Evolutionary conservation across 2,329 filamentous ascomycete genomes (phyloP), one percentile per base, ranked within the genome.

Genomic region (Diaporthe velutina): DNA sequence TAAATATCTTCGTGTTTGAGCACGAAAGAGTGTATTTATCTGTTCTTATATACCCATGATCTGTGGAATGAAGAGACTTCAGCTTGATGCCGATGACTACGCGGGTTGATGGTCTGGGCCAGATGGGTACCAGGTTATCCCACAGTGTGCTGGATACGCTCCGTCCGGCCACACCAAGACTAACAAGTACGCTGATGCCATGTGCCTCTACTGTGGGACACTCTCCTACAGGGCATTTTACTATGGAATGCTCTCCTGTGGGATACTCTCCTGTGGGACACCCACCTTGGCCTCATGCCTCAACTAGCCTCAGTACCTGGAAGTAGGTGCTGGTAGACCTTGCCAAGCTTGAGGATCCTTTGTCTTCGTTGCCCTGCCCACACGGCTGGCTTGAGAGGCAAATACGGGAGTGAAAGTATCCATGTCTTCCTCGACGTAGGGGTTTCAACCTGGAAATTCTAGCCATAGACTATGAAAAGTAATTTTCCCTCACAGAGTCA

Each of bases 381-480:
- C 25, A 9, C 5, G 50, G 7, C 48, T 13, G 48, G 12, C 0
- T 12, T 28, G 50, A 15, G 50, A 25, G n/a, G 10, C 15, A 0
- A 15, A 1, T 2, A 12, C 3, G 9, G n/a, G 0, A 25, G 0
- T 13, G 0, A 7, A 52, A 52, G 1, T 10, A 10, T 12, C 10
- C 12, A 52, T 28, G 50, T 1, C 1, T 7, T 17, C n/a, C 3
- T 28, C n/a, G 50, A 28, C n/a, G 3, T 52, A n/a, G 50, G 25
- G 12, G 12, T 15, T 7, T n/a, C 13, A 4, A 13, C 4, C 13
- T 52, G 12, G 4, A 25, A 7, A 12, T 1, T 15, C 19, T 0
- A 52, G 12, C 12, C 50, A 28, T 52, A 2, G n/a, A 52, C 2
- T 22, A 1, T 22, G 4, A 28, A n/a, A 52, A 52, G 50, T 52